These are phyloP conservation scores for Elsinoe fawcettii DNA, from an alignment of 2,329 filamentous ascomycete species.

Conservation along the genomic window DNA sequence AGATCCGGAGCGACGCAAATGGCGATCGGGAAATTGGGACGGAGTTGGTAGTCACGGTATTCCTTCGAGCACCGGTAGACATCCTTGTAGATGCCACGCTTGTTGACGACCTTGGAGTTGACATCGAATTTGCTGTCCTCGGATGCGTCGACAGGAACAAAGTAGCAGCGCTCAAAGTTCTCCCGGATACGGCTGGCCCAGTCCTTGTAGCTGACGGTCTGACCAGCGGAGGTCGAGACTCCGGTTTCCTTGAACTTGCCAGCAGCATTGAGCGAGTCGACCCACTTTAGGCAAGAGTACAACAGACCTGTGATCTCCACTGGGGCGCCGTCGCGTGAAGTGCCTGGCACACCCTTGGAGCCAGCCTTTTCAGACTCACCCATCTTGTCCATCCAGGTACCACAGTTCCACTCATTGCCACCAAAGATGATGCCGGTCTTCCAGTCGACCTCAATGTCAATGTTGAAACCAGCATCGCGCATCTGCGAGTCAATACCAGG, in stretches of 20 bases:
- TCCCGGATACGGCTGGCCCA: constrained; percentile 75
- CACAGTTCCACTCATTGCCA: constrained; percentile 89
- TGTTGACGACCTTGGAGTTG: constrained; percentile 71
- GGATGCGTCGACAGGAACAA: constrained; percentile 60
- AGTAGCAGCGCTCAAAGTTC: constrained; percentile 92
- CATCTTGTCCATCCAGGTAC: constrained; percentile 99
- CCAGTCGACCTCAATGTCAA: constrained; percentile 89
- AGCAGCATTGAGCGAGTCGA: constrained; percentile 56
- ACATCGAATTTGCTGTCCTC: constrained; percentile 75
- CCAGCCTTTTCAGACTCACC: constrained; percentile 88
- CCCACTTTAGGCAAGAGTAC: constrained; percentile 83
- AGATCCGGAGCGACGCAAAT: constrained; percentile 90
- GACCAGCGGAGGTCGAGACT: constrained; percentile 47
- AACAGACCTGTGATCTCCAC: constrained; percentile 90
- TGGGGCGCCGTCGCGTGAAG: constrained; percentile 91
- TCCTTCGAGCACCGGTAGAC: constrained; percentile 88
- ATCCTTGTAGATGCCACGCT: constrained; percentile 96
- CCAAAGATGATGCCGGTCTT: constrained; percentile 83
- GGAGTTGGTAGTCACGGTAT: constrained; percentile 95
- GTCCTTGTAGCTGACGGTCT: constrained; percentile 59
- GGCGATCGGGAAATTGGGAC: constrained; percentile 87
- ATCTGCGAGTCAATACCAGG: constrained; percentile 85
- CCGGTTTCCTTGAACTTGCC: constrained; percentile 66
- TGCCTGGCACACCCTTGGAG: constrained; percentile 88
- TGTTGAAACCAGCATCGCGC: constrained; percentile 84